Evolutionary conservation across 345 rosid species (phyloP).

Genomic region (Citrus hindsii): DNA sequence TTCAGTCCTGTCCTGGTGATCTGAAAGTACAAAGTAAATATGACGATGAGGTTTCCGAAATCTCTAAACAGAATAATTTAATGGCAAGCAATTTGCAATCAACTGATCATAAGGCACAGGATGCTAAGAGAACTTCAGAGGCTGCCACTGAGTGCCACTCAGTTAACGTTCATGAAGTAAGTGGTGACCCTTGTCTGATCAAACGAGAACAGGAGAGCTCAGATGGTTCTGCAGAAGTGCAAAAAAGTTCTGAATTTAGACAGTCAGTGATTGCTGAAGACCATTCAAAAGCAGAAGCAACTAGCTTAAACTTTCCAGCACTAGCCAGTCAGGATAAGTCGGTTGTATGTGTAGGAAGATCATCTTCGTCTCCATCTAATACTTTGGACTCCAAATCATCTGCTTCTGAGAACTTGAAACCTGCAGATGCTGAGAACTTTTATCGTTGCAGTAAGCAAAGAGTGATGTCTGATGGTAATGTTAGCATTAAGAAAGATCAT

Average conservation of each 20-base stretch:
- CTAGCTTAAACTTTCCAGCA: slow-evolving; percentile 27
- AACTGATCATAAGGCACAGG: slow-evolving; percentile 34
- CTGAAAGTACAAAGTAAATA: slow-evolving; percentile 28
- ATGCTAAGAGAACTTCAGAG: slow-evolving; percentile 39
- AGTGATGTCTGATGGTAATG: slow-evolving; percentile 31
- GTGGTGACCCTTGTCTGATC: slow-evolving; percentile 16
- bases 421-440: slow-evolving; percentile 41
- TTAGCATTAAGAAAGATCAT: slow-evolving; percentile 39
- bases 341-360: slow-evolving; percentile 44
- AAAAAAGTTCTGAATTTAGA: slow-evolving; percentile 39
- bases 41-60: slow-evolving; percentile 28
- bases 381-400: slow-evolving; percentile 34
- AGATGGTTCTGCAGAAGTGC: slow-evolving; percentile 28
- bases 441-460: slow-evolving; percentile 35
- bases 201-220: slow-evolving; percentile 37
- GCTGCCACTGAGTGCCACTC: slow-evolving; percentile 30
- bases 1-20: slow-evolving; percentile 33
- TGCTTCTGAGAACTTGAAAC: slow-evolving; percentile 36
- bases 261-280: slow-evolving; percentile 35
- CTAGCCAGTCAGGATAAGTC: slow-evolving; percentile 37
- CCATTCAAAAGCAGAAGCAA: slow-evolving; percentile 33
- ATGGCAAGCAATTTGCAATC: slow-evolving; percentile 31
- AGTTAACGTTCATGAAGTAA: slow-evolving; percentile 33
- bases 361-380: slow-evolving; percentile 37
- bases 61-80: slow-evolving; percentile 29